phyloP scores from a whole-genome alignment of 1,284 basidiomycete species.

The Lignosus rhinocerotis region DNA sequence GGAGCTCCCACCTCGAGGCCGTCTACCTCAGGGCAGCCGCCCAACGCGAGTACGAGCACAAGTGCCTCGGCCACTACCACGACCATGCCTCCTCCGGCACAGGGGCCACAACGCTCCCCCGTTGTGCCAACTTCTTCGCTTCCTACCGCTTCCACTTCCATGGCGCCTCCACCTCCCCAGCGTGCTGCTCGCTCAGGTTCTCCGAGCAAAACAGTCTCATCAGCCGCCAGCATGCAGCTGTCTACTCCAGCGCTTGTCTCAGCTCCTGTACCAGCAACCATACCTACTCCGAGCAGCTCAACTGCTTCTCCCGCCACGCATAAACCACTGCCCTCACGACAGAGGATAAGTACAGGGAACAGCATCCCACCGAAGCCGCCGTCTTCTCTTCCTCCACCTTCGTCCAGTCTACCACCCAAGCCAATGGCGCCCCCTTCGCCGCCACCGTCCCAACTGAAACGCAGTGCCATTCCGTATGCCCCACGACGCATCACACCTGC shows the following conservation, averaged over 20 bases:
- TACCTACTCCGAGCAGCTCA: slow-evolving; percentile 4
- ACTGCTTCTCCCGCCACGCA: slow-evolving; percentile 26
- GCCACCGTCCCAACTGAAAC: slow-evolving; percentile 23
- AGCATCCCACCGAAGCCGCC: slow-evolving; percentile 12
- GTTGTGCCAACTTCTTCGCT: slow-evolving; percentile 15
- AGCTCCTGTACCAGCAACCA: slow-evolving; percentile 10
- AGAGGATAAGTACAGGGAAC: slow-evolving; percentile 27
- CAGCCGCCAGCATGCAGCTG: neutral
- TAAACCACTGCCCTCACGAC: slow-evolving; percentile 25
- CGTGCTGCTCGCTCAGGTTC: slow-evolving; percentile 13
- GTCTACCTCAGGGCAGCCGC: slow-evolving; percentile 22
- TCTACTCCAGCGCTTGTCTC: slow-evolving; percentile 8
- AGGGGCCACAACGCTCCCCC: slow-evolving; percentile 20
- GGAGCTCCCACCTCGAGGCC: slow-evolving; percentile 23
- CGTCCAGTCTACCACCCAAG: slow-evolving; percentile 18
- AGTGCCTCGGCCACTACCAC: slow-evolving; percentile 13
- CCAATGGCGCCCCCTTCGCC: slow-evolving; percentile 25
- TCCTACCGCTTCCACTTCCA: slow-evolving; percentile 15
- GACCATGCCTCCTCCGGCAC: slow-evolving; percentile 20
- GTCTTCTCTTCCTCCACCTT: slow-evolving; percentile 32
- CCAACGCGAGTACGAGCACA: slow-evolving; percentile 8
- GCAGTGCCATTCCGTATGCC: slow-evolving; percentile 54
- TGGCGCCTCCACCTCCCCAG: slow-evolving; percentile 15
- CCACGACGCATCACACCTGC: slow-evolving; percentile 66
- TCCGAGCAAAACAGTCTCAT: slow-evolving; percentile 5